Evolutionary conservation across 495 filamentous ascomycete genomes (phyloP), one percentile per base, ranked within the genome.

Genomic region (Lophiostoma macrostomum): DNA sequence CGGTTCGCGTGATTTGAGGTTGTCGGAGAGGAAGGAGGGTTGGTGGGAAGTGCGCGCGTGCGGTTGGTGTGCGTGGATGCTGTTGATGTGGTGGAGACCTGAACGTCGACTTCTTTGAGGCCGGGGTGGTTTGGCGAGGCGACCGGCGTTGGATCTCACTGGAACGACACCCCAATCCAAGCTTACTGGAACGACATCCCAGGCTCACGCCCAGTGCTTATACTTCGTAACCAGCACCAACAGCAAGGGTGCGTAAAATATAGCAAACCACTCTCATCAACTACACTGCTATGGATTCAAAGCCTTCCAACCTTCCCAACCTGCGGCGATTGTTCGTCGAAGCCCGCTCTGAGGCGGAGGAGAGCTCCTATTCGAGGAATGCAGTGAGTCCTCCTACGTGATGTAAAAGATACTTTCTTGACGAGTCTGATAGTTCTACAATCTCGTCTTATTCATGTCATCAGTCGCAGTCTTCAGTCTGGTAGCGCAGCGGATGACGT

Each of bases 271-370:
- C n/a, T n/a, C n/a, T n/a, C 16, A 20, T 18, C 40, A 32, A 32
- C 22, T 42, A 8, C 22, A 5, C 13, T 45, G 24, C 8, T 30
- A 45, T 4, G 16, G 23, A 11, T 4, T 4, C 13, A 23, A 87
- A 89, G 87, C 85, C 56, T 27, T 69, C 65, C 10, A 93, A 86
- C 70, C 84, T 98, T 41, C 93, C 93, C 34, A 98, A 98, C 68
- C 79, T 98, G 30, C 85, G 93, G 36, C 90, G 93, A 22, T 83
- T 98, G 44, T 97, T 98, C 69, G 94, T 96, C 43, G 91, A 96
- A 72, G 90, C 94, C 10, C 78, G 93, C 45, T 89, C 89, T 3
- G 94, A 97, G 58, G 84, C 86, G 46, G 93, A 98, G 67, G 93
- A 98, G 70, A 87, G 91, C 68, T 87, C 87, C 41, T 91, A 96